A percentile compares a stretch with the other conserved stretches of the same genome.
phyloP scores from a whole-genome alignment of 2,329 filamentous ascomycete genomes.

The Myriosclerotinia curreyana region DNA sequence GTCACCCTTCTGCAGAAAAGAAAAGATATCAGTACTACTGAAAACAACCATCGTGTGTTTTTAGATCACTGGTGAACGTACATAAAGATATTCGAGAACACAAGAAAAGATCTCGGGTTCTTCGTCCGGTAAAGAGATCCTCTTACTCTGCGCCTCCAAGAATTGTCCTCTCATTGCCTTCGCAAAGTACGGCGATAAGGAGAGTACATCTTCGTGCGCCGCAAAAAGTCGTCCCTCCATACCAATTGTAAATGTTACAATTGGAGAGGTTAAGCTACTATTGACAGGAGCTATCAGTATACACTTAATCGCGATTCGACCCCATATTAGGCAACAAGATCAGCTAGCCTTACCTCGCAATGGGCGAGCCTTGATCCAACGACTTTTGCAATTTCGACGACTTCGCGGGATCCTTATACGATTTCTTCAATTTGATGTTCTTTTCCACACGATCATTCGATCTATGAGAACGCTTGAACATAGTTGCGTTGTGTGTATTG shows the following conservation, averaged over 20 bases:
- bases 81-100: conserved; percentile 91
- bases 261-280: conserved; percentile 56
- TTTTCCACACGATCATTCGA: conserved; percentile 86
- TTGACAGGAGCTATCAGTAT: conserved; percentile 24
- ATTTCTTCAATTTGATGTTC: conserved; percentile 78
- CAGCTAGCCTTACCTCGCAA: conserved; percentile 45
- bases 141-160: conserved; percentile 73
- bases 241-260: conserved; percentile 83
- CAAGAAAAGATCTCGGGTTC: conserved; percentile 92
- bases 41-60: neutral
- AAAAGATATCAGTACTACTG: conserved; percentile 7
- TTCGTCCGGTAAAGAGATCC: conserved; percentile 68
- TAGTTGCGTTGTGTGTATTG: conserved; percentile 47
- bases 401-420: conserved; percentile 74
- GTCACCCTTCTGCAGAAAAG: conserved; percentile 38
- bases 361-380: conserved; percentile 55
- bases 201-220: conserved; percentile 89
- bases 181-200: conserved; percentile 80
- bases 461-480: conserved; percentile 92
- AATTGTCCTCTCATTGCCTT: conserved; percentile 68
- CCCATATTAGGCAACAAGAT: conserved; percentile 17
- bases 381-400: conserved; percentile 82
- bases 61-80: conserved; percentile 24
- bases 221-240: conserved; percentile 86
- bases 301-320: neutral